Conservation (phyloP, 805 yeast species). For the Saturnispora gosingensis region DNA sequence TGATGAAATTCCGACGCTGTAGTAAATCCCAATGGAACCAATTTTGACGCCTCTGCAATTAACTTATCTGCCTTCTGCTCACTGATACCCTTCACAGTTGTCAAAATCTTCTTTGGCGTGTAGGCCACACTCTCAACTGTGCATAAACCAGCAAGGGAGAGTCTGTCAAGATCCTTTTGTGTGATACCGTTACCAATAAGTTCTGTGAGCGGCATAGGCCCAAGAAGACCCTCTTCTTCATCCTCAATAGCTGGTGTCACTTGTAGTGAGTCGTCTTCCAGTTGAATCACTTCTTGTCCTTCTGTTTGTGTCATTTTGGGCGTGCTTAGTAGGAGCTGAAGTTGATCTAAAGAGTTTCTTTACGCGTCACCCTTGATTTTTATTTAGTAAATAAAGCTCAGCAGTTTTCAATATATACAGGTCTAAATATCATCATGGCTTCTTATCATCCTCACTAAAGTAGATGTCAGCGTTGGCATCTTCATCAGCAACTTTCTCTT, state of each 20-base stretch:
- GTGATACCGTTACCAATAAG: conserved; percentile 81
- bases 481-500: conserved; percentile 12
- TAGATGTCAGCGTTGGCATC: conserved; percentile 13
- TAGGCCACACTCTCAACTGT: conserved; percentile 92
- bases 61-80: conserved; percentile 91
- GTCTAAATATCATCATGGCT: background rate
- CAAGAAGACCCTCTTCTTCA: conserved; percentile 32
- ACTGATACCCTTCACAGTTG: conserved; percentile 81
- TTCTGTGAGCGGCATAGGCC: conserved; percentile 46
- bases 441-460: conserved; percentile 9
- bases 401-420: background rate
- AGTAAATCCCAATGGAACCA: conserved; percentile 94
- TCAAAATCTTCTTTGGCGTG: conserved; percentile 73
- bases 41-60: conserved; percentile 70
- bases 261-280: background rate
- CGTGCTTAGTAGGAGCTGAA: background rate
- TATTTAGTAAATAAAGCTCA: background rate
- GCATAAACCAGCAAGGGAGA: conserved; percentile 73
- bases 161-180: conserved; percentile 64
- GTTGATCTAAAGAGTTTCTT: background rate
- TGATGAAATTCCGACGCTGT: conserved; percentile 93
- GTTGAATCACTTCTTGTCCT: background rate
- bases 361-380: conserved; percentile 4
- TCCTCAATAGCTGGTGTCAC: conserved; percentile 33
- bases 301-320: background rate